These are phyloP conservation scores for Aspergillus hancockii DNA, from an alignment of 495 filamentous ascomycete species.

Conservation along the genomic window DNA sequence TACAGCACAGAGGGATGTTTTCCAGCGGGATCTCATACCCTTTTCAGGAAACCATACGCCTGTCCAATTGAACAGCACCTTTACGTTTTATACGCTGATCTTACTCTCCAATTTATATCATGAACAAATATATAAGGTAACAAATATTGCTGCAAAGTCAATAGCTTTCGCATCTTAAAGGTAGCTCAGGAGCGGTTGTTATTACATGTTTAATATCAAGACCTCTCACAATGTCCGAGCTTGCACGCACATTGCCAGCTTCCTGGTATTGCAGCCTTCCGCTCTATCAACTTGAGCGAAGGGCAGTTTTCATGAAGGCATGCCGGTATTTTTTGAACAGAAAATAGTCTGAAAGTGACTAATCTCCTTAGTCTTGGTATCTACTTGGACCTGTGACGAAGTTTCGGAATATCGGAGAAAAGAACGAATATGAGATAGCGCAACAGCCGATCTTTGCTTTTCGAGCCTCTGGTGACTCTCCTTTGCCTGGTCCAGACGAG, in stretches of 20 bases:
- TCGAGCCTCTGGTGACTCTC: conserved; percentile 34
- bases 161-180: not conserved
- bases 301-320: conserved; percentile 57
- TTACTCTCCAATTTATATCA: conserved; percentile 11
- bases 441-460: conserved; percentile 50
- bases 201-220: conserved; percentile 6
- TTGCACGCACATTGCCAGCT: conserved; percentile 42
- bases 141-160: not conserved
- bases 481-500: conserved; percentile 32
- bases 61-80: conserved; percentile 15
- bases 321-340: not conserved
- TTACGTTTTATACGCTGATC: conserved; percentile 1
- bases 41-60: conserved; percentile 41
- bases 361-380: conserved; percentile 55
- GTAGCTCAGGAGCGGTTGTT: not conserved
- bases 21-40: conserved; percentile 39
- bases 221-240: conserved; percentile 36
- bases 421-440: conserved; percentile 56
- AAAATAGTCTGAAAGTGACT: not conserved
- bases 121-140: conserved; percentile 3
- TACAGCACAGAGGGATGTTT: conserved; percentile 4
- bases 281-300: conserved; percentile 53
- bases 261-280: conserved; percentile 46
- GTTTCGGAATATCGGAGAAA: conserved; percentile 47
- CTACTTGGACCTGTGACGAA: conserved; percentile 60